A percentile compares a stretch with the other conserved stretches of the same genome.
Evolutionary conservation across 1,284 basidiomycete genomes (phyloP).

Genomic region (Wolfiporia cocos): DNA sequence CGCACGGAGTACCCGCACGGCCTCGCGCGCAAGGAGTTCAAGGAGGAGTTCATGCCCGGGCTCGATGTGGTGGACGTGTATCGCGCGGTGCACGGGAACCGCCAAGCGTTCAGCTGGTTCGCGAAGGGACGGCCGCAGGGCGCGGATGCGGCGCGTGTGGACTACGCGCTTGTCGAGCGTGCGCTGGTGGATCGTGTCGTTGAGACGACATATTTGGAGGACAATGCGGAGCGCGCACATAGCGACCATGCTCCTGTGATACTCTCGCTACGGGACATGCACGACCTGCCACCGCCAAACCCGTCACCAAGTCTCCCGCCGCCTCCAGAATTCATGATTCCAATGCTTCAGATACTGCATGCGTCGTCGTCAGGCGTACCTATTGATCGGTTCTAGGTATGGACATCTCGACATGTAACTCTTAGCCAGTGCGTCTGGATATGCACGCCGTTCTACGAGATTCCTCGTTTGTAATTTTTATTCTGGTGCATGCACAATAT

Average conservation of each 20-base stretch:
- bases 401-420: too few species aligned
- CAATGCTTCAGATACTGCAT: too few species aligned
- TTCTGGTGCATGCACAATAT: too few species aligned
- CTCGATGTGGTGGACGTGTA: constrained; percentile 19
- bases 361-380: too few species aligned
- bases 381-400: too few species aligned
- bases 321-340: not conserved
- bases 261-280: constrained; percentile 15
- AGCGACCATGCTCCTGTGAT: constrained; percentile 22
- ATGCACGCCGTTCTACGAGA: too few species aligned
- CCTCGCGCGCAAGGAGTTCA: constrained; percentile 20
- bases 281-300: not conserved
- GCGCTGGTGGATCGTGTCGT: constrained; percentile 13
- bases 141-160: constrained; percentile 19
- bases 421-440: too few species aligned
- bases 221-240: constrained; percentile 18
- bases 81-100: constrained; percentile 14
- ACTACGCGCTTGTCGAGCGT: constrained; percentile 21
- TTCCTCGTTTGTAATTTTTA: too few species aligned
- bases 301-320: not conserved
- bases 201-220: constrained; percentile 18
- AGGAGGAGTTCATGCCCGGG: constrained; percentile 17
- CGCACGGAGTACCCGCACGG: constrained; percentile 21
- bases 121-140: constrained; percentile 23
- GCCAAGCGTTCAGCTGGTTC: constrained; percentile 22